A percentile compares a stretch with the other conserved stretches of the same genome.
Evolutionary conservation across 2,329 filamentous ascomycete genomes (phyloP).

Genomic region (Ophiocordyceps camponoti-saundersi): DNA sequence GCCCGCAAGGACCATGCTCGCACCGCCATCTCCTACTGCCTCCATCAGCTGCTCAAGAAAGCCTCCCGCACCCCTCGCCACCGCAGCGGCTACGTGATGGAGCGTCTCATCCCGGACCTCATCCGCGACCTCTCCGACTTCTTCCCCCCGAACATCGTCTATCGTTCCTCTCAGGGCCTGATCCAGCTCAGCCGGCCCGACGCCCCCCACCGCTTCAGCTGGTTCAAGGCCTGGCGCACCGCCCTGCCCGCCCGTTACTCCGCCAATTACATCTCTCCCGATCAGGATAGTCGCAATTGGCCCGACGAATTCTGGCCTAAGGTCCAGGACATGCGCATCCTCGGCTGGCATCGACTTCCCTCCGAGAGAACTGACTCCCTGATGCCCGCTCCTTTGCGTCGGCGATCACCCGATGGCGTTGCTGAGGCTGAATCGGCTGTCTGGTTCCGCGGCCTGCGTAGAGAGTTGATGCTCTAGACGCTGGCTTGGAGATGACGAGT

Average conservation of each 20-base stretch:
- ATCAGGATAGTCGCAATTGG: slow-evolving; percentile 2
- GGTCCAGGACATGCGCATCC: not conserved
- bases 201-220: slow-evolving; percentile 7
- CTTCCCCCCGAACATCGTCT: slow-evolving; percentile 12
- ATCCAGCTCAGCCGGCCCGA: slow-evolving; percentile 10
- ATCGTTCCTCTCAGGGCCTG: slow-evolving; percentile 15
- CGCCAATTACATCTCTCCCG: slow-evolving; percentile 2
- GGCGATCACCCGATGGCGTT: not conserved
- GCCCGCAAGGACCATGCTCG: slow-evolving; percentile 15
- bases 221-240: slow-evolving; percentile 6
- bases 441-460: not conserved
- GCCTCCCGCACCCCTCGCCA: slow-evolving; percentile 7
- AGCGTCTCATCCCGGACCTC: slow-evolving; percentile 12
- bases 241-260: slow-evolving; percentile 12
- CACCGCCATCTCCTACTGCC: slow-evolving; percentile 12
- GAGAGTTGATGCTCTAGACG: not conserved
- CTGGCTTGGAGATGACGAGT: not conserved
- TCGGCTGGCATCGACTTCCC: not conserved
- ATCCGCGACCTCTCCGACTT: slow-evolving; percentile 17
- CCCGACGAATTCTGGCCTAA: slow-evolving; percentile 2
- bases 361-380: not conserved
- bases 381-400: not conserved
- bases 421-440: not conserved
- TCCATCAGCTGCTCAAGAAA: slow-evolving; percentile 11
- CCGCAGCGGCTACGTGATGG: slow-evolving; percentile 8